Base-by-base conservation (phyloP, 257 asterid species). In the Dorcoceras hygrometricum region DNA sequence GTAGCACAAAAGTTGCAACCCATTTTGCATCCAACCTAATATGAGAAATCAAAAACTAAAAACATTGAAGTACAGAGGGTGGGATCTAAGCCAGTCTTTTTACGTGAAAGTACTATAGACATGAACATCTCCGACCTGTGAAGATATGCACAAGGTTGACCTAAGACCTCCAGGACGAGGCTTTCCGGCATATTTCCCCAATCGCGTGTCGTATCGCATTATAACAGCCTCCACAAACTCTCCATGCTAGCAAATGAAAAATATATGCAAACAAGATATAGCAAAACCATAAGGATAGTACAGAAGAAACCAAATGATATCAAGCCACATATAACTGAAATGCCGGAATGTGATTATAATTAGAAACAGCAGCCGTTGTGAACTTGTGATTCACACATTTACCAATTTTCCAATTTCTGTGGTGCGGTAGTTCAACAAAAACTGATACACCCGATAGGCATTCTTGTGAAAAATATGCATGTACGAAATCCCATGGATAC, bases 11-110 rank as follows among this genome's bases (percentile, higher is more conserved):
- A 94, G 25, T 71, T 90, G 90, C 99, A 94, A 57, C 87, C 97
- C 99, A 94, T 94, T 80, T 94, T 94, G 87, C 99, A 94, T 58
- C 99, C 99, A 60, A 94, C 99, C 99, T 94, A 73, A 66, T 65
- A 31, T 54, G 48, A 46, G 29, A 72, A 27, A 14, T 63, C 28
- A 53, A 62, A 24, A 23, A 32, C 23, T 22, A 22, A 39, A 5
- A 50, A 4, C 8, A 34, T 4, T 22, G 19, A 34, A 69, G 50
- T 59, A 29, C 24, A 11, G 25, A 10, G 23, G 34, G n/a, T 24
- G 28, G 32, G 50, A 22, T 27, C 16, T 23, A 4, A 56, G 34
- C 2, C 50, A 19, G 7, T 25, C 23, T 43, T 64, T 66, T 24
- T 67, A 27, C n/a, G n/a, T n/a, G n/a, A n/a, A n/a, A n/a, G n/a